Base-by-base conservation (phyloP, 116 monocot genomes). In the Trichopus zeylanicus region DNA sequence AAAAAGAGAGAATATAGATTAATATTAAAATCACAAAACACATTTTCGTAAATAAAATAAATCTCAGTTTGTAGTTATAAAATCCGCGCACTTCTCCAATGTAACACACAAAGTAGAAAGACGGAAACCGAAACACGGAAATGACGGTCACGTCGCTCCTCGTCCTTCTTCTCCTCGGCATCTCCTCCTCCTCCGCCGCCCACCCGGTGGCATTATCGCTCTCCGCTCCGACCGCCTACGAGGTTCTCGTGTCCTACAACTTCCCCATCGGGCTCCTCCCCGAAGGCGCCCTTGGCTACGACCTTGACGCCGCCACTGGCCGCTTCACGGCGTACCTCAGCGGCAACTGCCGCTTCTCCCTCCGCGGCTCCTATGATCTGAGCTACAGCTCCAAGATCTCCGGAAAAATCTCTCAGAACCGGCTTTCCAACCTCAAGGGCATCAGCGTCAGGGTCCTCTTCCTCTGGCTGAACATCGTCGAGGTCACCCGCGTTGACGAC, bases 381-480 rank as follows among this genome's bases (percentile, higher is more conserved):
- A 34, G 64, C 7, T 89, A 89, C 78, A 46, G 75, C 26, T 29
- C 78, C 21, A 76, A 73, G 21, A 68, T 89, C 58, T 49, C 67
- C 30, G 89, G 89, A 53, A 26, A 5, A 30, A 76, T 89, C 39
- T 57, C 81, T 23, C 26, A 32, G 10, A 72, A 72, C 57, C 64
- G 35, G 23, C 75, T 93, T 32, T 27, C 39, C 19, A 23, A 69
- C 18, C 88, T 93, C 49, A 28, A 59, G 12, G 93, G 93, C 24
- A 81, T 93, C 57, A 79, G 76, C 66, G 92, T 93, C 46, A 84
- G 85, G 67, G 63, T 93, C 19, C 49, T 49, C 9, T 9, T 49
- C 1, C 22, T 49, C 22, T 49, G 49, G 49, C 6, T 49, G 19
- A 22, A 49, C 21, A 49, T 24, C 49, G 9, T 49, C 21, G 49